A percentile compares a stretch with the other conserved stretches of the same genome.
These are phyloP conservation scores for Rhynchospora pubera DNA, from an alignment of 176 grass and related monocot species.

Conservation along the genomic window DNA sequence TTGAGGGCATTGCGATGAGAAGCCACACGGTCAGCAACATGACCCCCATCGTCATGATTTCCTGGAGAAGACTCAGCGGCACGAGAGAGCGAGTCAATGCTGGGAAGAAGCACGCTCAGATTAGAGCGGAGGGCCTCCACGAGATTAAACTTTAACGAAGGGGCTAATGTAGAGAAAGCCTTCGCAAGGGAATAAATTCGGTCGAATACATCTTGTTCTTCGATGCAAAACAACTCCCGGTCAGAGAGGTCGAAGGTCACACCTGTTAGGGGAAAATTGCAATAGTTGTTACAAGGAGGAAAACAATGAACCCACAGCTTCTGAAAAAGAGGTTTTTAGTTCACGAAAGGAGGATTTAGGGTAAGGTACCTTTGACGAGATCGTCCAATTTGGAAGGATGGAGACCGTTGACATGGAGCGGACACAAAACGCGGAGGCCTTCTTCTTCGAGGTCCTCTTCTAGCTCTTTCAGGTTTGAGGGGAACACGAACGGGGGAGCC, in stretches of 20 bases:
- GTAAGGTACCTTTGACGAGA: constrained; percentile 74
- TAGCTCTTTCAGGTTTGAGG: constrained; percentile 57
- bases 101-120: constrained; percentile 88
- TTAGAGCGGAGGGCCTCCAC: constrained; percentile 93
- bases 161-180: constrained; percentile 54
- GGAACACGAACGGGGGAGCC: constrained; percentile 77
- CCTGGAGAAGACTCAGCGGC: constrained; percentile 38
- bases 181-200: constrained; percentile 68
- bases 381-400: constrained; percentile 77
- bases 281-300: background rate
- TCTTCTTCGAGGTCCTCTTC: constrained; percentile 36
- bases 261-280: too few relatives aligned
- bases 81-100: constrained; percentile 68
- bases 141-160: constrained; percentile 71
- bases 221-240: constrained; percentile 82
- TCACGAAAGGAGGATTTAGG: background rate
- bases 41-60: constrained; percentile 26
- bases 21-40: constrained; percentile 44
- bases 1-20: constrained; percentile 84
- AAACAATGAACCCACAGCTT: background rate
- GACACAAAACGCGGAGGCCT: constrained; percentile 44
- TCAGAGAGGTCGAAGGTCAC: constrained; percentile 88
- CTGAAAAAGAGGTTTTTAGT: background rate
- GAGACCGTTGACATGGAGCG: constrained; percentile 46
- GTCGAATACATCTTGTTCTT: constrained; percentile 91